Base-by-base conservation (phyloP, 2,329 filamentous ascomycete species). In the Penicillium sp. region DNA sequence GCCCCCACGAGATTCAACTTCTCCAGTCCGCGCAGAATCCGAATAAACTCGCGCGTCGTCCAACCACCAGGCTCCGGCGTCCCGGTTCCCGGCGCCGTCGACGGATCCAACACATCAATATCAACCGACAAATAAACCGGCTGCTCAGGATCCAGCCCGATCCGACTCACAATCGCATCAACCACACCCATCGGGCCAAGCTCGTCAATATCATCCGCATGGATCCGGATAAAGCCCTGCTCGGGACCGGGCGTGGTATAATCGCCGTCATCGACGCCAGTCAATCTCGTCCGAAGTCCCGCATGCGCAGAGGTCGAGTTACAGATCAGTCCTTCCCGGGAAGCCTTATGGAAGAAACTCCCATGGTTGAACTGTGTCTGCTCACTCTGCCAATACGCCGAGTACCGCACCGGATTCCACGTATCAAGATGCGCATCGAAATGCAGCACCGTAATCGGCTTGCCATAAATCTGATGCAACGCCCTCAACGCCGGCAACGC, bases 21-120 rank as follows among this genome's bases (percentile, higher is more conserved):
- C 78, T 96, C 92, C 43, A 96, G 84, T 0, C 91, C 92, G 35
- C 92, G 82, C 72, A 96, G 76, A 58, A 96, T 91, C 13, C 89
- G 82, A 63, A 96, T 94, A 66, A 96, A 81, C 79, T 96, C 93
- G 53, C 92, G 82, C 19, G 90, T 96, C 6, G 91, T 95, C 92
- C 92, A 96, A 39, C 92, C 92, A 58, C 93, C 92, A 0, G 92
- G 89, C 79, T 96, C 92, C 0, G 92, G 92, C 0, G 92, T 96
- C 1, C 92, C 93, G 0, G 92, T 96, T 2, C 89, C 91, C 0
- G 91, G 91, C 0, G 77, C 77, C 7, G 87, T 78, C 35, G 84
- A 88, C 0, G 90, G 90, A 72, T 94, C 90, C 49, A 94, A 80
- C 0, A 93, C 89, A 73, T 94, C 90, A 65, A 93, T 93, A 70